Evolutionary conservation across 208 protist species (phyloP).

Genomic region (Herpetomonas tarakana): DNA sequence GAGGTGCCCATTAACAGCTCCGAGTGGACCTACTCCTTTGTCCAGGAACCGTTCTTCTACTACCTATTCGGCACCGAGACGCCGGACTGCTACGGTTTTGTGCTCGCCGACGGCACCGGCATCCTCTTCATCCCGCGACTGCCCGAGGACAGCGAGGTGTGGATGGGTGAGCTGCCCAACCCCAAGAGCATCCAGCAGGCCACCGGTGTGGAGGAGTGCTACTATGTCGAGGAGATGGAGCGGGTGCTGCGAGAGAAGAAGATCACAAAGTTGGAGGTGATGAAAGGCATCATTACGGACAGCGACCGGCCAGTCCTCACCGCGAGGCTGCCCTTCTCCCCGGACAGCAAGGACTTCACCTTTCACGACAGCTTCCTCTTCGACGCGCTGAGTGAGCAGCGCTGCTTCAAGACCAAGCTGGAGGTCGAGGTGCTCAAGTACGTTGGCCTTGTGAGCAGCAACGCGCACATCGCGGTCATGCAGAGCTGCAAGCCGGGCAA

Average conservation of each 20-base stretch:
- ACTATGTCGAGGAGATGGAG: constrained; percentile 85
- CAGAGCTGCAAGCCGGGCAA: constrained; percentile 85
- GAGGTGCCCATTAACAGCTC: constrained; percentile 90
- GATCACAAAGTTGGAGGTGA: constrained; percentile 62
- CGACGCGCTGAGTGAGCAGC: constrained; percentile 53
- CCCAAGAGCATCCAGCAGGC: constrained; percentile 48
- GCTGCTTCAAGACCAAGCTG: constrained; percentile 85
- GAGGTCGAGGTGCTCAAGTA: constrained; percentile 93
- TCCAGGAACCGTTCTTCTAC: constrained; percentile 94
- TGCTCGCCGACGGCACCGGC: constrained; percentile 64
- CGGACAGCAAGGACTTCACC: constrained; percentile 11
- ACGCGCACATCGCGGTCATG: constrained; percentile 91
- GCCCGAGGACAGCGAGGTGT: constrained; percentile 79
- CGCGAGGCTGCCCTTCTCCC: constrained; percentile 38
- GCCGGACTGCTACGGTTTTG: constrained; percentile 75
- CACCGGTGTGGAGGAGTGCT: constrained; percentile 70
- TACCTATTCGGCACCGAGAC: constrained; percentile 90
- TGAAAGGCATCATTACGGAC: constrained; percentile 79
- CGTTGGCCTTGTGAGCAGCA: constrained; percentile 80
- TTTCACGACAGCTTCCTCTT: constrained; percentile 49
- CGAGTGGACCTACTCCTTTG: constrained; percentile 86
- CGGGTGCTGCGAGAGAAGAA: constrained; percentile 36
- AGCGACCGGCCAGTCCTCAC: constrained; percentile 64
- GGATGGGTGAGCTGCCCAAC: constrained; percentile 88
- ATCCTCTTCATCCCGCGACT: constrained; percentile 88